Base-by-base conservation (phyloP, 2,329 filamentous ascomycete genomes). In the Thermothelomyces thermophilus region DNA sequence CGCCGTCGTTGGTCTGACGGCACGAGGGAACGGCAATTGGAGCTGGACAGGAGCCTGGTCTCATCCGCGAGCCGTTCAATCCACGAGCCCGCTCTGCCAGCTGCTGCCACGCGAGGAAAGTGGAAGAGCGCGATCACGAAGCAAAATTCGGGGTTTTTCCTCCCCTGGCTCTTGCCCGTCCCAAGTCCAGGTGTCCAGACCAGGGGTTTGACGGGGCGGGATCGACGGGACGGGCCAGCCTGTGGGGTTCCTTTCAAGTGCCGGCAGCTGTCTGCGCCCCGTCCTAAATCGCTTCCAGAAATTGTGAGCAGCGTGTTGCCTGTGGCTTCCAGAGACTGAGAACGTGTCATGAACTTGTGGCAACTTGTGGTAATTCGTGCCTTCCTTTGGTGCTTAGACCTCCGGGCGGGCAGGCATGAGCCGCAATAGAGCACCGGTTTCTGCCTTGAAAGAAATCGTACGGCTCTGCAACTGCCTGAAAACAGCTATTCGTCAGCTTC, bases 201-300 rank as follows among this genome's bases (percentile, higher is more conserved):
- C 24, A 26, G 24, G 24, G 24, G 24, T 26, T n/a, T 26, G 24
- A 16, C 24, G 41, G 20, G 22, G 26, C 19, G 20, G 7, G 46
- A 43, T 43, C 22, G 46, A 31, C 39, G 42, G 43, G 16, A 34
- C 22, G 39, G 28, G 41, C 24, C 41, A 43, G 28, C 17, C 42
- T 53, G 46, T 16, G 51, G 51, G 47, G 44, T 37, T 34, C 2
- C 13, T 24, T 19, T n/a, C 50, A 52, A 52, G 24, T 52, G 46
- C 50, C 50, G 50, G 40, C 44, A 41, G 40, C 13, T 17, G 24
- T 9, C 24, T 9, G 24, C 24, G 9, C 24, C 24, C 24, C 24
- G 24, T 26, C 24, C 24, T 26, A n/a, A n/a, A 31, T n/a, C 33
- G 6, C 6, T 41, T 31, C 33, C 16, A n/a, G 14, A 7, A 34